Evolutionary conservation across 2,329 filamentous ascomycete species (phyloP).

Genomic region (Ophiostoma quercus): DNA sequence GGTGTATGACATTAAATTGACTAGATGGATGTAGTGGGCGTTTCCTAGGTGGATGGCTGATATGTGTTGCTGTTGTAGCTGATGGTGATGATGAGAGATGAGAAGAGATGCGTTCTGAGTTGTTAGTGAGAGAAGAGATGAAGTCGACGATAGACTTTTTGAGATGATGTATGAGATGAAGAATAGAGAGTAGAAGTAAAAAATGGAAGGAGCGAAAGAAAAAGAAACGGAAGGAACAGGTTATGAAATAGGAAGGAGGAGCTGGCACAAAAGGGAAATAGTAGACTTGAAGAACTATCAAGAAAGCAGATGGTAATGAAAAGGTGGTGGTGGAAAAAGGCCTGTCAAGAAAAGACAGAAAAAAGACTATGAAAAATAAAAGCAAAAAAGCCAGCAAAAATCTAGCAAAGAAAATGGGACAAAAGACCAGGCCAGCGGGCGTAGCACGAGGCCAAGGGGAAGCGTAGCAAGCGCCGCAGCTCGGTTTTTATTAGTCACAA

Average conservation of each 20-base stretch:
- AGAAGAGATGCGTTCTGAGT: background rate
- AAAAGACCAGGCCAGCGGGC: background rate
- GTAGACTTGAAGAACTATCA: background rate
- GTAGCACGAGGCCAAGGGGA: conserved; percentile 19
- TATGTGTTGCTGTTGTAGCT: background rate
- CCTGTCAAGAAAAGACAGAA: background rate
- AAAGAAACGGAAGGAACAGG: background rate
- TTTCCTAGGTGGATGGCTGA: background rate
- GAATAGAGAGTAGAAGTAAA: background rate
- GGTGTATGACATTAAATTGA: conserved; percentile 23
- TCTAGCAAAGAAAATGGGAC: background rate
- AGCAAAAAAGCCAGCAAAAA: background rate
- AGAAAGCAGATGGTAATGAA: background rate
- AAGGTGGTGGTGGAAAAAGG: conserved; percentile 8
- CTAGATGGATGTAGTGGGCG: background rate
- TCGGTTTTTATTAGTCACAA: conserved; percentile 46
- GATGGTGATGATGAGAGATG: background rate
- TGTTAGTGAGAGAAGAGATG: conserved; percentile 2
- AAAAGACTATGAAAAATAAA: background rate
- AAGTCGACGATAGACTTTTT: background rate
- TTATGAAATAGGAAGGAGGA: conserved; percentile 7
- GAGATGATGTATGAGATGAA: background rate
- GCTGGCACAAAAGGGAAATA: background rate
- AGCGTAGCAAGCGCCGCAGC: conserved; percentile 4
- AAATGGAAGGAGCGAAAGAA: conserved; percentile 6